Base-by-base conservation (phyloP, 192 early-diverging fungal species). In the Umbelopsis sp. region DNA sequence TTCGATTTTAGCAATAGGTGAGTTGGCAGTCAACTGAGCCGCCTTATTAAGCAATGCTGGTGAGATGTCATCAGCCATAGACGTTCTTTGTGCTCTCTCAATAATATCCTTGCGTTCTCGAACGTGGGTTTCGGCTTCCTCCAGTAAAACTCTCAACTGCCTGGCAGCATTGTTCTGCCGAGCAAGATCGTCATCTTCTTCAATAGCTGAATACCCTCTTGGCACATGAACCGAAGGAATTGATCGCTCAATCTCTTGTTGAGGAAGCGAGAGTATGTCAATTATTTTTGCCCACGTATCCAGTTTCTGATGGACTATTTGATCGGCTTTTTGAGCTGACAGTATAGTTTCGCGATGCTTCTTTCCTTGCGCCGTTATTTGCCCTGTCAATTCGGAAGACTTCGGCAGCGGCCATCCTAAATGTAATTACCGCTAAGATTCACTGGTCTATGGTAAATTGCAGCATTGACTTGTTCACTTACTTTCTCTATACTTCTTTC, bases 61-160 rank as follows among this genome's bases (percentile, higher is more conserved):
- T 25, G 90, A 88, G 61, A 97, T 91, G 67, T 97, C 93, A 73
- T 97, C 95, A 33, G 85, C 84, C 45, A 86, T 80, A 1, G 91
- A 85, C 10, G 87, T 67, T 44, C 88, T 79, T 74, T 89, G 92
- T 2, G 92, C 75, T 72, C 91, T 85, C 20, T 90, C 90, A 2
- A 91, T 77, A 0, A 90, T 79, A 47, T 85, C 87, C 23, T 85
- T 81, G 33, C 71, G 71, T 7, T 49, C 25, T n/a, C 49, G 51
- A 0, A 65, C 27, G 20, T 72, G 66, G 18, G 47, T 49, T 4
- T 76, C 51, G 22, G 76, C 74, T 1, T 73, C 68, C 8, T 74
- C 71, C 3, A 73, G 41, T 3, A 70, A 20, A 3, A 45, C 20
- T 25, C 73, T 73, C 13, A 70, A 37, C 53, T 18, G 23, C 27